A percentile compares a stretch with the other conserved stretches of the same genome.
Evolutionary conservation across 176 grass and related monocot species (phyloP).

Genomic region (Zizania latifolia): DNA sequence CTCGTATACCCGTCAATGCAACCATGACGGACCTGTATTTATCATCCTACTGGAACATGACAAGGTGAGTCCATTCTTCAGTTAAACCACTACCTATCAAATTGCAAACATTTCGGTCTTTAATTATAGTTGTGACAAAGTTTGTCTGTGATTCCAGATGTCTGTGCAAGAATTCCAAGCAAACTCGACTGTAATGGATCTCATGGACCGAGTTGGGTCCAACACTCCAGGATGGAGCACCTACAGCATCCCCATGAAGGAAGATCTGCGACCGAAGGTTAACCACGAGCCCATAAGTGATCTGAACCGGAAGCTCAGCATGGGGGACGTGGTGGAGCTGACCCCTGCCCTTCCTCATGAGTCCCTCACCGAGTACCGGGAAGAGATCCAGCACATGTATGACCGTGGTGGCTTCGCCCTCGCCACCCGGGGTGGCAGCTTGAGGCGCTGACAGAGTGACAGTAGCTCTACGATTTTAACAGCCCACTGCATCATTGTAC

Average conservation of each 20-base stretch:
- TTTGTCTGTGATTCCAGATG: constrained; percentile 48
- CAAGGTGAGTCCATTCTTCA: constrained; percentile 39
- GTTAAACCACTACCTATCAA: neutral
- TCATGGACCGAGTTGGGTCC: constrained; percentile 47
- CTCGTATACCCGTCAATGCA: constrained; percentile 44
- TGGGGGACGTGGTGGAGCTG: constrained; percentile 82
- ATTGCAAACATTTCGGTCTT: neutral
- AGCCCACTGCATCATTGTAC: constrained; percentile 13
- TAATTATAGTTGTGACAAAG: neutral
- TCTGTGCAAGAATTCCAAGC: constrained; percentile 64
- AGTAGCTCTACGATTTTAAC: neutral
- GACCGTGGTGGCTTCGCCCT: constrained; percentile 38
- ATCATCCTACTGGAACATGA: constrained; percentile 71
- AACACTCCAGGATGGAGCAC: constrained; percentile 47
- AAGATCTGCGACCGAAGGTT: constrained; percentile 59
- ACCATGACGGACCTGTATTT: constrained; percentile 55
- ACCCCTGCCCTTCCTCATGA: constrained; percentile 48
- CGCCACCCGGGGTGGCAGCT: constrained; percentile 27
- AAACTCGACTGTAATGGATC: constrained; percentile 59
- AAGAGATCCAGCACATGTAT: constrained; percentile 89
- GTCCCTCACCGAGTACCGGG: constrained; percentile 56
- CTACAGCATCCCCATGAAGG: constrained; percentile 58
- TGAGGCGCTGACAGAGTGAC: constrained; percentile 34
- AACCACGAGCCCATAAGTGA: constrained; percentile 55
- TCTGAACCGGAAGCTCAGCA: constrained; percentile 48